Conservation (phyloP, 345 rosid species). For the Gossypium bickii region DNA sequence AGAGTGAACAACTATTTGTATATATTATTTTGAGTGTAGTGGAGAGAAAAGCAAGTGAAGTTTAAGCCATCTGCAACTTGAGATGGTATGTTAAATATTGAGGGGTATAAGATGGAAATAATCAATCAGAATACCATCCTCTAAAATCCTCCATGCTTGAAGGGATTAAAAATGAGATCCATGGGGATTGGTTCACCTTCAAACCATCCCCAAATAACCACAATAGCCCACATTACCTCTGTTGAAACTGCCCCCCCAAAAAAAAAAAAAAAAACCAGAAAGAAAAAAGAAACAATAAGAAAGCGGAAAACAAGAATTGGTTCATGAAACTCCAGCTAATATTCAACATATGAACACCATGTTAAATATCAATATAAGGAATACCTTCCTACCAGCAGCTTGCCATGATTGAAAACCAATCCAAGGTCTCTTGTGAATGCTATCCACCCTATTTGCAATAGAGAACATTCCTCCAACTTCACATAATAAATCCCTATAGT, state of each 20-base stretch:
- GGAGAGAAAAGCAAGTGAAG: background rate
- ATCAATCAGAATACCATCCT: background rate
- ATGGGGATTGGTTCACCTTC: background rate
- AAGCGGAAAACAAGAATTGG: constrained; percentile 1
- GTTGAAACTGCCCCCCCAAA: background rate
- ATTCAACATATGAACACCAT: constrained; percentile 1
- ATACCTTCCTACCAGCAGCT: constrained; percentile 95
- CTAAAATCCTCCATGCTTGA: background rate
- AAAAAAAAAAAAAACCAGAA: too few relatives aligned
- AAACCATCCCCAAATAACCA: background rate
- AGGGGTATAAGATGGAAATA: background rate
- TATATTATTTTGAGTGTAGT: background rate
- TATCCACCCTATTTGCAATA: constrained; percentile 82
- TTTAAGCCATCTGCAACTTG: background rate
- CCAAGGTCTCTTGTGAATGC: constrained; percentile 95
- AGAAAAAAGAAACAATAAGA: background rate
- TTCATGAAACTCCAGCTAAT: background rate
- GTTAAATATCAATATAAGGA: constrained; percentile 17
- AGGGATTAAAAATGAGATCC: background rate
- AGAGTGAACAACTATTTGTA: background rate
- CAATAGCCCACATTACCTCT: background rate
- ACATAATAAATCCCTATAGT: constrained; percentile 64
- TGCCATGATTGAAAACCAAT: constrained; percentile 99
- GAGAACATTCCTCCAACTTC: constrained; percentile 98
- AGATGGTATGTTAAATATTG: background rate